phyloP scores from a whole-genome alignment of 164 flowering plant species.

The Paratinospora sagittata region DNA sequence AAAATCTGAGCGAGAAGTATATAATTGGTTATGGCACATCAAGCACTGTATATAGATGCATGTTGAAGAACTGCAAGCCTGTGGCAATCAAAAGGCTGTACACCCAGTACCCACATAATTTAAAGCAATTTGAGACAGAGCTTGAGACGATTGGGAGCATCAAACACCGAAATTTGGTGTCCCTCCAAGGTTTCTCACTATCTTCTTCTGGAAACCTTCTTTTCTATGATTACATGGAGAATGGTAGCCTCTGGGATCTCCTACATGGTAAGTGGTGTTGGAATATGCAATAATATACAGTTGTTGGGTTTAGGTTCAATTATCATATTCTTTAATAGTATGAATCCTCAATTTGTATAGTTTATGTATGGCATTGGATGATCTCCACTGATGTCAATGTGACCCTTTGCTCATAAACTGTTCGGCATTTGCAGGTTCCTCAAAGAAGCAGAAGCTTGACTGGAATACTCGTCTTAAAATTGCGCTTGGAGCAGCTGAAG shows the following conservation, averaged over 20 bases:
- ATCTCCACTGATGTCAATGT: too few relatives aligned
- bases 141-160: conserved; percentile 87
- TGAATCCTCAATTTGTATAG: neutral
- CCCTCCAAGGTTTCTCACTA: conserved; percentile 90
- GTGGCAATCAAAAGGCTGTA: conserved; percentile 92
- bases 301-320: neutral
- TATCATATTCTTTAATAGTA: neutral
- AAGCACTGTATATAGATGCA: conserved; percentile 94
- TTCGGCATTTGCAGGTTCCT: conserved; percentile 34
- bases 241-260: conserved; percentile 97
- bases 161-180: conserved; percentile 91
- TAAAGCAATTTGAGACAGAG: conserved; percentile 94
- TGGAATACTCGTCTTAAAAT: conserved; percentile 86
- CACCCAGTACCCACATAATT: conserved; percentile 65
- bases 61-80: conserved; percentile 85
- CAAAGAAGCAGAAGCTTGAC: conserved; percentile 76
- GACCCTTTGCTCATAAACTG: too few relatives aligned
- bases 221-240: conserved; percentile 97
- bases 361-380: neutral
- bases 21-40: conserved; percentile 96
- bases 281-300: neutral
- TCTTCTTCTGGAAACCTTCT: conserved; percentile 86
- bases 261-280: conserved; percentile 63
- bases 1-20: conserved; percentile 87
- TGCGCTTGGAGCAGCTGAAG: conserved; percentile 93